Evolutionary conservation across 331 rosid genomes (phyloP), one percentile per base, ranked within the genome.

Genomic region (Quercus phellos): DNA sequence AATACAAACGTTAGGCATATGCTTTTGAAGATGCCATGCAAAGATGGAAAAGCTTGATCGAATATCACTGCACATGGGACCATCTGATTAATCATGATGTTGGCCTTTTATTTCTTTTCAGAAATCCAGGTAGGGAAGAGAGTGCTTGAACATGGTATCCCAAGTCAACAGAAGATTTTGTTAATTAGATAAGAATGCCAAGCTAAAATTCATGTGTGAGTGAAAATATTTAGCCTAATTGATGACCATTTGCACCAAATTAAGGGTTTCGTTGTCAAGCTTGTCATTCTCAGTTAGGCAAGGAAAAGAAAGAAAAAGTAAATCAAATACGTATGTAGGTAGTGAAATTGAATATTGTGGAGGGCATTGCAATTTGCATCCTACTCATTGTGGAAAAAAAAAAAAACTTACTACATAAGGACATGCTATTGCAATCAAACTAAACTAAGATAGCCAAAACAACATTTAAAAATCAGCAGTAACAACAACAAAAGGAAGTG

Each of bases 1-100:
- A 14, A 50, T 42, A 73, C 59, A 64, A 7, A 70, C 30, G 80
- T 59, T 1, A 72, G 81, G 85, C 78, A 85, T 81, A 74, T 78
- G 30, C 85, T 43, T 83, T 78, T 82, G 77, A 76, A 83, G 80
- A 77, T 85, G 70, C 81, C 87, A 83, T 78, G 87, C 80, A 85
- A 81, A 18, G 53, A 58, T 55, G 34, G 78, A 24, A 17, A 67
- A 67, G 42, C 17, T 78, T 11, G 70, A 56, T 34, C 3, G 11
- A 43, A 53, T 58, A 77, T 27, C 59, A 70, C 80, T 38, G 79
- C 80, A 82, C 53, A 81, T 84, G 87, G 83, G 68, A 12, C 81
- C 59, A 27, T 54, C 32, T 22, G 30, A 21, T 73, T 66, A 19
- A 76, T 53, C 73, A 50, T 50, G 55, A 46, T 74, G n/a, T 29